Conservation (phyloP, 768 basidiomycete genomes). For the Leccinum uliginosum region DNA sequence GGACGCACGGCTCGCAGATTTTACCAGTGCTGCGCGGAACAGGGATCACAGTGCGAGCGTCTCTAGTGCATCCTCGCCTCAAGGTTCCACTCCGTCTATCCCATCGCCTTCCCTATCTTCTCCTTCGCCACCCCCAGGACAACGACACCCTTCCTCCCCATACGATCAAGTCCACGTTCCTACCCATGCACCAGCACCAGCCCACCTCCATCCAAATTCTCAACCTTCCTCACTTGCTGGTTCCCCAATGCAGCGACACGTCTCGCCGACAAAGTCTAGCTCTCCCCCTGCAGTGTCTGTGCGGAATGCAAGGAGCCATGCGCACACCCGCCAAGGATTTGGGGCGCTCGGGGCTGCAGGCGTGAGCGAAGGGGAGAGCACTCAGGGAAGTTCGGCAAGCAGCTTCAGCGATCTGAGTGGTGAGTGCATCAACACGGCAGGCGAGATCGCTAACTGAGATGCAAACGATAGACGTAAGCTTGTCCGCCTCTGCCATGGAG, state of each 20-base stretch:
- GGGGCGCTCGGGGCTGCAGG: slow-evolving; percentile 36
- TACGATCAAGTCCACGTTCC: slow-evolving; percentile 1
- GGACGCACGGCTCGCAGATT: slow-evolving; percentile 37
- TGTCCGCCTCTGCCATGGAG: slow-evolving; percentile 76
- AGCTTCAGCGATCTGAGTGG: slow-evolving; percentile 87
- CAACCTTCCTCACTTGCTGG: slow-evolving; percentile 15
- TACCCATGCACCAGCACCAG: slow-evolving; percentile 1
- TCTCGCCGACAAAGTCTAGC: slow-evolving; percentile 52
- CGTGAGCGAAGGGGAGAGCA: slow-evolving; percentile 55
- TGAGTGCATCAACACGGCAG: slow-evolving; percentile 32
- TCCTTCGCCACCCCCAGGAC: slow-evolving; percentile 34
- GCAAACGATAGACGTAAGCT: slow-evolving; percentile 51
- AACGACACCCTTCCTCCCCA: slow-evolving; percentile 26
- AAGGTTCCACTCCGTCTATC: slow-evolving; percentile 77
- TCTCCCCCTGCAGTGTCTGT: slow-evolving; percentile 59
- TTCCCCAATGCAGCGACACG: slow-evolving; percentile 44
- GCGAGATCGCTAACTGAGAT: neutral
- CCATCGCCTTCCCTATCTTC: slow-evolving; percentile 65
- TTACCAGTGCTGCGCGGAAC: slow-evolving; percentile 33
- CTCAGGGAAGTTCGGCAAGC: slow-evolving; percentile 68
- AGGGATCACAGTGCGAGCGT: slow-evolving; percentile 65
- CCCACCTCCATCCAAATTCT: slow-evolving; percentile 12
- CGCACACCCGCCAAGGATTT: slow-evolving; percentile 44
- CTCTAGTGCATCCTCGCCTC: slow-evolving; percentile 70
- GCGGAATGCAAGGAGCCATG: slow-evolving; percentile 49